Evolutionary conservation across 148 eudicot genomes (phyloP), one percentile per base, ranked within the genome.

Genomic region (Camellia lanceoleosa): DNA sequence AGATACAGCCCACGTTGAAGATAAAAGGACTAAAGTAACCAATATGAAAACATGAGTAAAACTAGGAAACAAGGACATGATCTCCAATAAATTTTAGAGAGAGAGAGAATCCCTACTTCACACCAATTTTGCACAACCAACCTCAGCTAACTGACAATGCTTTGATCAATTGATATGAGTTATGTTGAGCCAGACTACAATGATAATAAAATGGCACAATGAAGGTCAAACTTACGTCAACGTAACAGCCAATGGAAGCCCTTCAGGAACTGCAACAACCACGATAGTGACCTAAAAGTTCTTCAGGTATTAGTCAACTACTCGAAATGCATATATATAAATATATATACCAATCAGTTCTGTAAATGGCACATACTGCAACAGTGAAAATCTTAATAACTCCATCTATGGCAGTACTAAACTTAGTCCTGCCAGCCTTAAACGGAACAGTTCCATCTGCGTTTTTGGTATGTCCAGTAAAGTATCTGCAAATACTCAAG

Each of bases 181-280:
- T 19, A 55, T 3, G 54, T 19, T 61, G n/a, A n/a, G 0, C 47
- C 18, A 7, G 2, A 51, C 14, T 3, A 78, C 44, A 75, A 79
- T 2, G 16, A 70, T 5, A 60, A 10, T 49, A 63, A 59, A 79
- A 12, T 8, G 46, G 23, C 46, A 46, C 52, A 63, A 19, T 68
- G 11, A 71, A 42, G 9, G 61, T 75, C 64, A 79, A 38, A 85
- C 99, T 89, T 89, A 96, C 99, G 99, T 96, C 81, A 96, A 87
- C 7, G 99, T 96, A 78, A 96, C 99, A 62, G 99, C 99, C 73
- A 96, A 88, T 19, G 99, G 98, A 84, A 96, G 99, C 75, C 99
- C 99, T 90, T 96, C 99, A 42, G 99, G 99, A 72, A 96, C 98
- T 41, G 98, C 98, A 81, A 96, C 98, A 61, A 96, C 98, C 59